A percentile compares a stretch with the other conserved stretches of the same genome.
Conservation (phyloP, 2,329 filamentous ascomycete species). For the Ophiosphaerella narmari region DNA sequence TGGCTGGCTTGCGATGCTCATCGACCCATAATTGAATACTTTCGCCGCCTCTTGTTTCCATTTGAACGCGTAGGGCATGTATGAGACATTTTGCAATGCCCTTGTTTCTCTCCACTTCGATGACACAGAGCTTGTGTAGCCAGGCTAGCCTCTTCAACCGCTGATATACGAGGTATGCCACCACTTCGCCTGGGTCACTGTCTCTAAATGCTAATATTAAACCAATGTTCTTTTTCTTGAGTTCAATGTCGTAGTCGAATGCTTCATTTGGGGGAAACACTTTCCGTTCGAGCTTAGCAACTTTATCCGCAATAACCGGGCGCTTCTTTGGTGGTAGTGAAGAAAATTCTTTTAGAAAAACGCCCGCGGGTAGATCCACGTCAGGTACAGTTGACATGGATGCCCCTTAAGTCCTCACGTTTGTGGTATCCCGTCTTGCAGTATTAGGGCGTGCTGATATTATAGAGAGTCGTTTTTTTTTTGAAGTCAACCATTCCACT, state of each 20-base stretch:
- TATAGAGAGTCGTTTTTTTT: no score
- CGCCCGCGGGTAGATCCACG: conserved; percentile 4
- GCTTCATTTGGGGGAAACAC: conserved; percentile 57
- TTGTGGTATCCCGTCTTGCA: neutral
- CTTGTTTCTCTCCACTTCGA: conserved; percentile 51
- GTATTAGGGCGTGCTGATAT: no score
- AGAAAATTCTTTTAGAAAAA: conserved; percentile 18
- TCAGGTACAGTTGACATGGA: conserved; percentile 7
- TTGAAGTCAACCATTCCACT: no score
- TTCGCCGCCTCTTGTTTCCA: conserved; percentile 54
- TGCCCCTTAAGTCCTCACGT: neutral
- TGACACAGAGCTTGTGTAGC: conserved; percentile 59
- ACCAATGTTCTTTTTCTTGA: conserved; percentile 56
- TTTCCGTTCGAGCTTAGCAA: conserved; percentile 53
- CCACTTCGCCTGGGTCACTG: conserved; percentile 28
- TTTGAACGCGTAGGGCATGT: conserved; percentile 48
- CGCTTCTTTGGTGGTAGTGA: conserved; percentile 27
- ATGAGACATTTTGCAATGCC: conserved; percentile 55
- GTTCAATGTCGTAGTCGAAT: conserved; percentile 53
- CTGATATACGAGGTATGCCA: conserved; percentile 49
- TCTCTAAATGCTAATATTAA: conserved; percentile 43
- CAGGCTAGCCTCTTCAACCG: conserved; percentile 44
- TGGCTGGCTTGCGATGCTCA: conserved; percentile 51
- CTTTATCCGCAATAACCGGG: conserved; percentile 18
- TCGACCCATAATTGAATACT: conserved; percentile 59